Percentiles rank a stretch among this genome's conserved stretches.
Conservation (phyloP, 2,329 filamentous ascomycete genomes). For the Pseudogymnoascus verrucosus region DNA sequence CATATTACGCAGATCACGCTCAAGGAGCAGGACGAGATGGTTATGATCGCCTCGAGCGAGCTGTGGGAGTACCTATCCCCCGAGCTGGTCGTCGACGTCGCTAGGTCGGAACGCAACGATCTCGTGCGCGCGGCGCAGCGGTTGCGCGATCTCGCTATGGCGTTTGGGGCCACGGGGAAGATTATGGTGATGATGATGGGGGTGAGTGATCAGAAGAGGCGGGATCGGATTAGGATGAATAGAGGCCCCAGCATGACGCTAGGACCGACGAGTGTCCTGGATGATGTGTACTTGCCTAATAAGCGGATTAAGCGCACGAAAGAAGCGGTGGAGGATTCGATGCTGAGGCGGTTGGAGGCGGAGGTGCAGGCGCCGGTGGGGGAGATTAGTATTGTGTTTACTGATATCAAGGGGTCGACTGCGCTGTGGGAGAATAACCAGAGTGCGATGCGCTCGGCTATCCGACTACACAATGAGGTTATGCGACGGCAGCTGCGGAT, state of each 20-base stretch:
- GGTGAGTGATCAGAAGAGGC: constrained; percentile 80
- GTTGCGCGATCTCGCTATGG: constrained; percentile 87
- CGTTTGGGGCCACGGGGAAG: constrained; percentile 87
- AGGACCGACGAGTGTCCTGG: constrained; percentile 65
- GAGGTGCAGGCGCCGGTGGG: constrained; percentile 89
- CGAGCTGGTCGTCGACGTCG: constrained; percentile 85
- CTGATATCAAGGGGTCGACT: constrained; percentile 98
- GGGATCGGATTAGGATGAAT: constrained; percentile 62
- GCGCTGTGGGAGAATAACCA: constrained; percentile 93
- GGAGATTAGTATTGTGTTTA: constrained; percentile 90
- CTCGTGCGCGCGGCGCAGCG: constrained; percentile 94
- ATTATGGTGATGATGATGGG: constrained; percentile 99
- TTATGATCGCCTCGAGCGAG: constrained; percentile 83
- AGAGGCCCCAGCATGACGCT: constrained; percentile 73
- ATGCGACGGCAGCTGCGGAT: constrained; percentile 89
- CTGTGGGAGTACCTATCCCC: constrained; percentile 92
- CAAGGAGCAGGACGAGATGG: constrained; percentile 84
- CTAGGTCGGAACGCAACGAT: constrained; percentile 75
- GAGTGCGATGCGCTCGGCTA: constrained; percentile 90
- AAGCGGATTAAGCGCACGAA: constrained; percentile 59
- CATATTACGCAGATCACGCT: constrained; percentile 71
- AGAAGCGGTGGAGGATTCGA: constrained; percentile 67
- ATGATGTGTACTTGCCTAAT: constrained; percentile 59
- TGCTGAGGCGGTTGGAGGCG: constrained; percentile 74
- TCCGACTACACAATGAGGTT: constrained; percentile 94